Evolutionary conservation across 495 filamentous ascomycete genomes (phyloP), one percentile per base, ranked within the genome.

Genomic region (Podospora australis): DNA sequence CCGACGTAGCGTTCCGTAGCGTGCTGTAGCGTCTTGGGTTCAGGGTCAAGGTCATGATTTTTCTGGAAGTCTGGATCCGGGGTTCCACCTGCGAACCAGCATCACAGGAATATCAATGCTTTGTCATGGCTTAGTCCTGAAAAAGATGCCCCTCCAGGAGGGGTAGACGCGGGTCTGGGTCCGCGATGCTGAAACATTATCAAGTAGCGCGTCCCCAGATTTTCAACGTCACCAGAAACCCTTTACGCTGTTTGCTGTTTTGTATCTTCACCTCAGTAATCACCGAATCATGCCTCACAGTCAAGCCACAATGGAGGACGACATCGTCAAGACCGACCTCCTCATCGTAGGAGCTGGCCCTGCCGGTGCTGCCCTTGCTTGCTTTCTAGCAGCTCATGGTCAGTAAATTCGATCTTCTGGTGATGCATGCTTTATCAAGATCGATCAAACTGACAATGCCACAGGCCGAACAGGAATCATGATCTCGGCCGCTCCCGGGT

Each of bases 311-410:
- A 57, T 53, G 21, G 46, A 49, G 16, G 32, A 47, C 19, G 46
- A 50, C 2, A 52, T 59, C 24, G 59, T 82, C 24, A 57, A 73
- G 26, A 75, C 70, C 9, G 67, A 75, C 49, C 63, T 72, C 25
- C 56, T 81, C n/a, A 73, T 81, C 17, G 63, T 78, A 5, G 78
- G 78, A 16, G 66, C 74, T 26, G 78, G 77, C 0, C 78, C 78
- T 10, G 77, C 78, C 4, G 77, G 78, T 1, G 77, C 74, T 16
- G 53, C 69, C 0, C 54, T 81, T 16, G 77, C 77, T 17, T 75
- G 73, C 48, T 80, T 81, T 46, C 70, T 81, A 5, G 67, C 69
- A 8, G 60, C 64, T 16, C 66, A 81, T 66, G 74, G 74, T 72
- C 60, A 19, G 58, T 41, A 34, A 35, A 1, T n/a, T 14, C 11